A percentile compares a stretch with the other conserved stretches of the same genome.
These are phyloP conservation scores for Oryza punctata DNA, from an alignment of 176 grass and related monocot species.

Conservation along the genomic window DNA sequence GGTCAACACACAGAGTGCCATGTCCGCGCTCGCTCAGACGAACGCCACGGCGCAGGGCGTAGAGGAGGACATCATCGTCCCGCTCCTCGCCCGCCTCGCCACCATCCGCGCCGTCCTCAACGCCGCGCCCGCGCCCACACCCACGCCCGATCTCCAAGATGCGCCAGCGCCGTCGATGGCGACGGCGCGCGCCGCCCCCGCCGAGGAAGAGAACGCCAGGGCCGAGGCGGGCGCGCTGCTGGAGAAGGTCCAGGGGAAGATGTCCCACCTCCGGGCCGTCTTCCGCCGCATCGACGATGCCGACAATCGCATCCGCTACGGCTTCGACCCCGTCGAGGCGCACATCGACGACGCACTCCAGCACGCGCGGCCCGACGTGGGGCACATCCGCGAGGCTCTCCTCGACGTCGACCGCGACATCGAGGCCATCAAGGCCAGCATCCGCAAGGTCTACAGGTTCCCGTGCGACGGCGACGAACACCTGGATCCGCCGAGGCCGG, in stretches of 20 bases:
- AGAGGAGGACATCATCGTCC: slow-evolving; percentile 21
- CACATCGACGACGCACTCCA: slow-evolving; percentile 29
- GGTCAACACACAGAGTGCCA: not conserved
- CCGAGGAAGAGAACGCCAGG: not conserved
- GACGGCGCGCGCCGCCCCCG: not conserved
- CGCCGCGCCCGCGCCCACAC: not conserved
- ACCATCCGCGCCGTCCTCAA: not conserved
- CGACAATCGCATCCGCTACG: not conserved
- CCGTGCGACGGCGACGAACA: not conserved
- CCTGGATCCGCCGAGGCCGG: too few relatives aligned
- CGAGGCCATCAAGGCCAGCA: not conserved
- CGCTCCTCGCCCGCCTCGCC: slow-evolving; percentile 7
- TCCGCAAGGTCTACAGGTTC: not conserved
- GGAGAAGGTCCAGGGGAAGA: not conserved
- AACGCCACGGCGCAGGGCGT: not conserved
- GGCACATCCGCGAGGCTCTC: not conserved
- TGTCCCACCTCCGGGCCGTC: not conserved
- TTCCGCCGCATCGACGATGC: slow-evolving; percentile 3
- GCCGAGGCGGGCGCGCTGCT: not conserved
- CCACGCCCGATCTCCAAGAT: not conserved
- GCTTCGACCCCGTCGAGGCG: slow-evolving; percentile 33
- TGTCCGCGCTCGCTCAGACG: not conserved
- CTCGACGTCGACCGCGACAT: not conserved
- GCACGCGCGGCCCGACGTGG: not conserved
- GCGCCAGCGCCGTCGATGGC: too few relatives aligned